Base-by-base conservation (phyloP, 805 yeast species). In the Candida nitratophila region DNA sequence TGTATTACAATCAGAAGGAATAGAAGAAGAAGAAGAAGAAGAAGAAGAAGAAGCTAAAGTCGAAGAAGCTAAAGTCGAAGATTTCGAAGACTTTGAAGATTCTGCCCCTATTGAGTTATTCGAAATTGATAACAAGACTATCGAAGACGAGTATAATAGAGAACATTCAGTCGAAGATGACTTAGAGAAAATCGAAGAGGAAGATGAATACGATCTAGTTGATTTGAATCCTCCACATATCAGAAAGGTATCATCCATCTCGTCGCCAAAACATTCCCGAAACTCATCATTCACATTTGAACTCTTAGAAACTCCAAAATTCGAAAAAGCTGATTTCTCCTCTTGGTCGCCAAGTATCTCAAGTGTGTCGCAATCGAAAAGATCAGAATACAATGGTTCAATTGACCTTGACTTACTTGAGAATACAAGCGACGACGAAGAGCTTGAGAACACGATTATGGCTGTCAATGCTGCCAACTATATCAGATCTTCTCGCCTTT, bases 391-490 rank as follows among this genome's bases (percentile, higher is more conserved):
- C 26, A 46, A 43, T 12, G 38, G 31, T 16, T 34, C 24, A 4
- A 34, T 34, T 19, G 37, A 34, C 15, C 37, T 34, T 34, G 38
- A 20, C 8, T 31, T 43, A 30, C 24, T 40, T 15, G 40, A 41
- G n/a, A 27, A 43, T 15, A 35, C n/a, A 30, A 43, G 27, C 16
- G 39, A 43, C 20, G 47, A 47, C 5, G 50, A 51, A 26, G 49
- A 46, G 17, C 39, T 48, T 10, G 50, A 50, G 19, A 47, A 46
- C 33, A 51, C 61, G 12, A 32, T 55, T 19, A 45, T 52, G 26
- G 48, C 60, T 14, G 34, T 58, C 33, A 52, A 55, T 27, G 62
- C 63, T 15, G 64, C 62, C n/a, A 49, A 50, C 40, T 43, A 47
- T 38, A 47, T 50, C 26, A 50, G 63, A 38, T 37, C 49, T 16